Percentiles rank a stretch among this genome's conserved stretches.
Evolutionary conservation across 495 filamentous ascomycete species (phyloP).

Genomic region (Penicillium roqueforti): DNA sequence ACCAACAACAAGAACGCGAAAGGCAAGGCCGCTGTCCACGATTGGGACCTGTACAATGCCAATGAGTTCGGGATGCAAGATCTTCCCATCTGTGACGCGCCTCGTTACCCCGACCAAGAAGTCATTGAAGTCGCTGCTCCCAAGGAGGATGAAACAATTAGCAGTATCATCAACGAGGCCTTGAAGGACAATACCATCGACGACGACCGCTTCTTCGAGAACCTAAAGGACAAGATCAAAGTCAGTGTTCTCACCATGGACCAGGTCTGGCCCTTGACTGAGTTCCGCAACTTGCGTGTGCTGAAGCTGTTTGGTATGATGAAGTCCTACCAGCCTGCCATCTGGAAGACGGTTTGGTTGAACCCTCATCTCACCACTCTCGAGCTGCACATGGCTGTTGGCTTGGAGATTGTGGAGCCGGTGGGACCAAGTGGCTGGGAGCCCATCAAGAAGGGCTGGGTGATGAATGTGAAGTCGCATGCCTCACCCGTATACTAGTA

Average conservation of each 20-base stretch:
- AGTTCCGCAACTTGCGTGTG: background rate
- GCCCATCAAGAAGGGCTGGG: background rate
- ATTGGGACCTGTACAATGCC: too few relatives aligned
- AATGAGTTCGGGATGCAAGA: too few relatives aligned
- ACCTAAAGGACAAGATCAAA: background rate
- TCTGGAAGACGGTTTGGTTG: background rate
- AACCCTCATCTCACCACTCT: background rate
- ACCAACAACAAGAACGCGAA: too few relatives aligned
- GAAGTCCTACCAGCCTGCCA: background rate
- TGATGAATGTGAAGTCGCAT: background rate
- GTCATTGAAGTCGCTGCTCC: too few relatives aligned
- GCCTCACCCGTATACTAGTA: background rate
- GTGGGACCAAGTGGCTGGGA: background rate
- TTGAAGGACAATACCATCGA: background rate
- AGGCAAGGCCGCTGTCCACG: too few relatives aligned
- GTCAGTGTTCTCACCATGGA: background rate
- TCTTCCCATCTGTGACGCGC: too few relatives aligned
- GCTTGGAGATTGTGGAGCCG: background rate
- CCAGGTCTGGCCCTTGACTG: background rate
- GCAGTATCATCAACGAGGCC: too few relatives aligned
- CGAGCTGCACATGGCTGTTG: background rate
- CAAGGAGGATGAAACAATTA: too few relatives aligned
- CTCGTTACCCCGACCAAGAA: too few relatives aligned
- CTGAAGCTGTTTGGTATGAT: background rate
- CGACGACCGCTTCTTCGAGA: background rate